phyloP scores from a whole-genome alignment of 352 stramenopile species.

The Phytophthora fragariaefolia region DNA sequence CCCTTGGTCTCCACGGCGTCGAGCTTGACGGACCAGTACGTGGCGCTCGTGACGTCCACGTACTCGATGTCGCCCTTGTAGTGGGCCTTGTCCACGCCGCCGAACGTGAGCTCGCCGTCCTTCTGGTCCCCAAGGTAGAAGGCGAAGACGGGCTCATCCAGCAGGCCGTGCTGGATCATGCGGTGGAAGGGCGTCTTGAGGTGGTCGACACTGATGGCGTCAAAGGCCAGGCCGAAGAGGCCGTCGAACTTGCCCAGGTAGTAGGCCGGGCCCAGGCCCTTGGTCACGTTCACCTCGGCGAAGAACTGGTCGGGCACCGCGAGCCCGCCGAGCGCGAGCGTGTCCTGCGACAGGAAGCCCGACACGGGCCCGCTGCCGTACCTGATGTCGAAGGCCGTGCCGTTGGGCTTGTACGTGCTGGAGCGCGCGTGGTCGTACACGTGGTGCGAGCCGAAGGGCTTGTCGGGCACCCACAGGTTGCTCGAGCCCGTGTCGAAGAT shows the following conservation, averaged over 20 bases:
- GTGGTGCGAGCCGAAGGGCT: constrained; percentile 71
- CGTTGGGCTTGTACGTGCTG: constrained; percentile 90
- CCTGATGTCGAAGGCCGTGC: constrained; percentile 94
- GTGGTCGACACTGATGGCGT: constrained; percentile 93
- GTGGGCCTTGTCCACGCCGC: constrained; percentile 86
- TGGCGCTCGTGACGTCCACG: constrained; percentile 77
- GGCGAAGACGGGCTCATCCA: constrained; percentile 94
- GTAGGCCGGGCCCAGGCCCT: constrained; percentile 94
- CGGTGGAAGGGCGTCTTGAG: constrained; percentile 95
- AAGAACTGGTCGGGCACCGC: constrained; percentile 91
- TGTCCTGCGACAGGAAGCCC: constrained; percentile 93
- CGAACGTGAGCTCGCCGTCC: constrained; percentile 81
- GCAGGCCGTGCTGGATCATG: constrained; percentile 87
- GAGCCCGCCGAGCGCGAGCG: constrained; percentile 68
- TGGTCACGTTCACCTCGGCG: constrained; percentile 96
- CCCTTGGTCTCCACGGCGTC: constrained; percentile 65
- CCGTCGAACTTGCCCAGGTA: constrained; percentile 97
- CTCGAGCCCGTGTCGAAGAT: constrained; percentile 98
- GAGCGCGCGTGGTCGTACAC: constrained; percentile 92
- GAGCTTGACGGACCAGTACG: constrained; percentile 83
- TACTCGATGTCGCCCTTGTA: constrained; percentile 96
- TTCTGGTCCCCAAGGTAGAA: constrained; percentile 95
- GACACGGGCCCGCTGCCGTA: constrained; percentile 95
- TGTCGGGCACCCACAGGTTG: constrained; percentile 96
- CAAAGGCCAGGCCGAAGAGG: constrained; percentile 97